Conservation (phyloP, 2,329 filamentous ascomycete species). For the Fusarium oxysporum region DNA sequence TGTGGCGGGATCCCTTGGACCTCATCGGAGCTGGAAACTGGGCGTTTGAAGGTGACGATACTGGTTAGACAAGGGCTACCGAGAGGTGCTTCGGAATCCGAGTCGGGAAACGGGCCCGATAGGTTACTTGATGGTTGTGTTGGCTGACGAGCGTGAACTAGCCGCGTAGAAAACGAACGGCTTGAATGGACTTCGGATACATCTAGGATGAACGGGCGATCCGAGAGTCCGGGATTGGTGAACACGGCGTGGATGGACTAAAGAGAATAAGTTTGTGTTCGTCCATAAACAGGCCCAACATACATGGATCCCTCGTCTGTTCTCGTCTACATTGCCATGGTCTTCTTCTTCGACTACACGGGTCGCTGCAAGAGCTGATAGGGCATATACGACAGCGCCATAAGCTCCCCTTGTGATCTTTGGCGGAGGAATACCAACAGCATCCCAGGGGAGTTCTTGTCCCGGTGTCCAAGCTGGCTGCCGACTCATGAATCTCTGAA, state of each 20-base stretch:
- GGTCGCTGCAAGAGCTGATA: conserved; percentile 53
- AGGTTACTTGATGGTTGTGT: conserved; percentile 52
- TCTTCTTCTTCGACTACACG: conserved; percentile 51
- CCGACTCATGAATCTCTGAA: conserved; percentile 48
- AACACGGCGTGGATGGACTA: conserved; percentile 69
- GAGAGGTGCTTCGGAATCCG: conserved; percentile 55
- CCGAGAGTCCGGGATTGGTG: conserved; percentile 57
- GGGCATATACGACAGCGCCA: conserved; percentile 54
- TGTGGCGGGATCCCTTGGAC: conserved; percentile 57
- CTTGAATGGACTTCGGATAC: conserved; percentile 59
- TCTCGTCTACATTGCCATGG: conserved; percentile 7
- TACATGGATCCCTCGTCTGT: conserved; percentile 53
- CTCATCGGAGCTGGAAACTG: conserved; percentile 51
- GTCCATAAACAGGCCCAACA: conserved; percentile 28
- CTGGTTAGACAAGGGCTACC: conserved; percentile 62
- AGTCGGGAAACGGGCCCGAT: conserved; percentile 52
- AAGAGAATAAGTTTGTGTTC: neutral
- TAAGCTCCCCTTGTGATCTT: conserved; percentile 47
- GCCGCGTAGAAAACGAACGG: conserved; percentile 61
- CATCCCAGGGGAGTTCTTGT: conserved; percentile 47
- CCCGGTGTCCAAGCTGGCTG: conserved; percentile 51
- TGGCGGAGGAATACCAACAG: conserved; percentile 20
- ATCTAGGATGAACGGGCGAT: conserved; percentile 66
- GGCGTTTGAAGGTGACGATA: conserved; percentile 64
- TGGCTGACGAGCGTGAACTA: conserved; percentile 63